Percentiles rank a stretch among this genome's conserved stretches.
Conservation (phyloP, 2,329 filamentous ascomycete genomes). For the Aspergillus neoniger region DNA sequence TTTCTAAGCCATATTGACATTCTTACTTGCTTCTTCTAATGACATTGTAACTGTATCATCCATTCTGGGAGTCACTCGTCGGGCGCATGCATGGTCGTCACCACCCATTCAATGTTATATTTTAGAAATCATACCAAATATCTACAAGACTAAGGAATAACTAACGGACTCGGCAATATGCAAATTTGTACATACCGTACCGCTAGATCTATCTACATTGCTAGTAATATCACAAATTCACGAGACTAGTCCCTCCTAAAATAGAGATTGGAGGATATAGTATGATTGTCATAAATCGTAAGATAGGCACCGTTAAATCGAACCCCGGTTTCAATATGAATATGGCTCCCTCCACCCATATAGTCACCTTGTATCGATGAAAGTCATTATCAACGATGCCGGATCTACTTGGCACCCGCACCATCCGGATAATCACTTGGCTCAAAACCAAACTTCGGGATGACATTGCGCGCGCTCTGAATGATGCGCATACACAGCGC, state of each 20-base stretch:
- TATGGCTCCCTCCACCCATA: too few relatives aligned
- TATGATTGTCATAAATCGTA: not conserved
- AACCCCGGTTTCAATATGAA: too few relatives aligned
- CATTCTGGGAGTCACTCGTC: not conserved
- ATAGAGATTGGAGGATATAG: not conserved
- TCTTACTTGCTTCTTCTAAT: slow-evolving; percentile 11
- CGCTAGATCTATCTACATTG: not conserved
- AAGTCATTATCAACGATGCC: too few relatives aligned
- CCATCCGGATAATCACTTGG: slow-evolving; percentile 38
- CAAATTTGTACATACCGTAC: slow-evolving; percentile 1
- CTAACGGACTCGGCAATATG: not conserved
- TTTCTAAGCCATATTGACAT: slow-evolving; percentile 4
- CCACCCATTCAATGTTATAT: not conserved
- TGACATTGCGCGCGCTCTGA: slow-evolving; percentile 35
- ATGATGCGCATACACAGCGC: slow-evolving; percentile 38
- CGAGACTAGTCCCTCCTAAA: not conserved
- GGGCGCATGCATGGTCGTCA: slow-evolving; percentile 8
- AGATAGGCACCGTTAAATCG: not conserved
- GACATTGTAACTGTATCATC: slow-evolving; percentile 15
- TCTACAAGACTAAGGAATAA: not conserved
- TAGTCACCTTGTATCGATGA: too few relatives aligned
- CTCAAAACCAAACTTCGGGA: slow-evolving; percentile 39
- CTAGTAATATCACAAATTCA: not conserved
- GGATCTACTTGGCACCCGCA: slow-evolving; percentile 10
- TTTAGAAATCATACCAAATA: not conserved